Evolutionary conservation across 1,284 basidiomycete genomes (phyloP), one percentile per base, ranked within the genome.

Genomic region (Phlebopus sp.): DNA sequence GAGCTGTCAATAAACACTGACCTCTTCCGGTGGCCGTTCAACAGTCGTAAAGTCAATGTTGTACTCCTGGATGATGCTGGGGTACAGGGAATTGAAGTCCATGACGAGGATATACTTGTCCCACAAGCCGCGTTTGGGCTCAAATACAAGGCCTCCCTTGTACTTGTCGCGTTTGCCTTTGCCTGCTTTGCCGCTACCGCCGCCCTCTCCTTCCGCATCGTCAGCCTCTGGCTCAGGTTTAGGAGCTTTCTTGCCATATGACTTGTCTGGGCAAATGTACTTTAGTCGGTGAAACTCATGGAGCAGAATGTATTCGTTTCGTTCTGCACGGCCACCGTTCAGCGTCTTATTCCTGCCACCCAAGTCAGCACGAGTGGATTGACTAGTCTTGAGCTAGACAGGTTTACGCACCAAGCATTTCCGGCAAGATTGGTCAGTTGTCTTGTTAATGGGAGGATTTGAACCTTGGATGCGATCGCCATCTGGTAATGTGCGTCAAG

Each of bases 31-130:
- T 8, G 76, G 69, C 34, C 82, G 80, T 38, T 93, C 89, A 21
- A 99, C 86, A 0, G 97, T 99, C 7, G 97, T 99, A 62, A 99
- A 99, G 69, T 99, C 95, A 59, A 99, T 98, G 65, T 99, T 99
- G 70, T 92, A 99, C 74, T 99, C 97, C 62, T 99, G 97, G 49
- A 99, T 99, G 72, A 99, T 99, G 68, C 91, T 95, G 8, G 97
- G 97, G 67, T 99, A 99, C 52, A 99, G 78, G 58, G 94, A 98
- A 72, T 99, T 99, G 83, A 99, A 99, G 72, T 99, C 97, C 97
- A 99, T 99, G 66, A 99, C 96, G 23, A 99, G 78, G 66, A 99
- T 91, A 66, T 82, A 97, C 60, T 88, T 96, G 74, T 99, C 97
- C 91, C 92, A 99, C 42, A 99, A 73, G 5, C 95, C 94, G 49